Conservation (phyloP, 2,329 filamentous ascomycete genomes). For the Chalaropsis thielavioides region DNA sequence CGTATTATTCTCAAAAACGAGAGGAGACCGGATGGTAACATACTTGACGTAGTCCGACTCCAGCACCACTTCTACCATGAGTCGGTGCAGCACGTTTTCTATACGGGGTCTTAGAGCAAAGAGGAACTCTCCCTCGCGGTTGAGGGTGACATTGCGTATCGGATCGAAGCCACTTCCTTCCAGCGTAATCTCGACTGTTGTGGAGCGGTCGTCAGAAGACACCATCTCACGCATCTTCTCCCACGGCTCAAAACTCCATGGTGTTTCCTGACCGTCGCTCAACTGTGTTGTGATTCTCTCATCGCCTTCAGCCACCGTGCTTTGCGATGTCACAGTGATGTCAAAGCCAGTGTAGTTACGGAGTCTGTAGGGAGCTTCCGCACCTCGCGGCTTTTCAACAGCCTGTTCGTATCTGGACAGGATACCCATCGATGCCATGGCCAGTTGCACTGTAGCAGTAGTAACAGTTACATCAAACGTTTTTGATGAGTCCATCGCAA, state of each 20-base stretch:
- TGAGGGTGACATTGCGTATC: conserved; percentile 75
- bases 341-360: conserved; percentile 94
- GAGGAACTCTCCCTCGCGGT: conserved; percentile 82
- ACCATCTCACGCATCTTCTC: conserved; percentile 91
- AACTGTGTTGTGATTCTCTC: conserved; percentile 54
- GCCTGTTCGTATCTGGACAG: conserved; percentile 70
- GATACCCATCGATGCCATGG: conserved; percentile 85
- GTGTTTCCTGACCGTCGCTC: conserved; percentile 75
- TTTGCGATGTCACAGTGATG: conserved; percentile 54
- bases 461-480: conserved; percentile 85
- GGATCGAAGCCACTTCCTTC: conserved; percentile 91
- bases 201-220: conserved; percentile 65
- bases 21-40: conserved; percentile 82
- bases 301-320: conserved; percentile 30
- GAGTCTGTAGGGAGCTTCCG: conserved; percentile 84
- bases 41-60: conserved; percentile 96
- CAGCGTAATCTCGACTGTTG: conserved; percentile 66
- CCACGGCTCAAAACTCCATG: conserved; percentile 95
- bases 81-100: conserved; percentile 69
- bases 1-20: conserved; percentile 89
- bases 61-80: conserved; percentile 81
- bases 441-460: conserved; percentile 81
- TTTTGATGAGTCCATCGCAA: conserved; percentile 80
- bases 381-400: conserved; percentile 81
- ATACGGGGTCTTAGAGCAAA: conserved; percentile 82